Evolutionary conservation across 1,284 basidiomycete species (phyloP).

Genomic region (Pyrrhoderma lamaoense): DNA sequence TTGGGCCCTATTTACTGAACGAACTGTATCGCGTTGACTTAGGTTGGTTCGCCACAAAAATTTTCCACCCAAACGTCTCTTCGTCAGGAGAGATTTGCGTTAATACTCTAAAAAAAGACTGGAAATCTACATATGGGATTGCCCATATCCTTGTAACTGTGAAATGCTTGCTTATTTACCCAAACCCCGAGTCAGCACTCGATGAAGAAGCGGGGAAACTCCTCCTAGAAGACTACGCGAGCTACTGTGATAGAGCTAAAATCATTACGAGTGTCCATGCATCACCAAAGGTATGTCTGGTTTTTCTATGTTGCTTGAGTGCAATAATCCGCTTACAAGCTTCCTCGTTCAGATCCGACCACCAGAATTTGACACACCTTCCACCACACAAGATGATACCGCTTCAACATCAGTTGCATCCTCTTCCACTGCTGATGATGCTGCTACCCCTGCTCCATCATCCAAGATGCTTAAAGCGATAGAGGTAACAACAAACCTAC

Average conservation of each 20-base stretch:
- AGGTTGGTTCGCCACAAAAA: slow-evolving; percentile 89
- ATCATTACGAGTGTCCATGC: slow-evolving; percentile 85
- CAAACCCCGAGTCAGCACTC: slow-evolving; percentile 91
- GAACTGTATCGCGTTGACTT: slow-evolving; percentile 1
- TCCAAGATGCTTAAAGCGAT: slow-evolving; percentile 20
- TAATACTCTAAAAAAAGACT: slow-evolving; percentile 95
- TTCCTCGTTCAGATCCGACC: slow-evolving; percentile 40
- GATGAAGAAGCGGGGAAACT: slow-evolving; percentile 93
- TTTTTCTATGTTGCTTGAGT: neutral
- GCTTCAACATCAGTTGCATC: slow-evolving; percentile 19
- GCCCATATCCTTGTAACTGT: slow-evolving; percentile 86
- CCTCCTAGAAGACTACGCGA: slow-evolving; percentile 81
- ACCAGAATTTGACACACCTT: slow-evolving; percentile 54
- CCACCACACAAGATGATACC: slow-evolving; percentile 26
- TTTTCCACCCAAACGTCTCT: slow-evolving; percentile 96
- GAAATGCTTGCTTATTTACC: slow-evolving; percentile 92
- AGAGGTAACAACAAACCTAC: slow-evolving; percentile 20
- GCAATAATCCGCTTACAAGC: neutral
- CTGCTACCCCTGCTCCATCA: no score
- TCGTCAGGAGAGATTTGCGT: slow-evolving; percentile 90
- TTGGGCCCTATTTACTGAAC: neutral
- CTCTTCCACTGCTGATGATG: slow-evolving; percentile 17
- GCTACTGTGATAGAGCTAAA: slow-evolving; percentile 74
- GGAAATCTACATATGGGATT: slow-evolving; percentile 89
- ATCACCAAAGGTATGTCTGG: slow-evolving; percentile 41